Evolutionary conservation across 1,284 basidiomycete species (phyloP).

Genomic region (Ustilago loliicola): DNA sequence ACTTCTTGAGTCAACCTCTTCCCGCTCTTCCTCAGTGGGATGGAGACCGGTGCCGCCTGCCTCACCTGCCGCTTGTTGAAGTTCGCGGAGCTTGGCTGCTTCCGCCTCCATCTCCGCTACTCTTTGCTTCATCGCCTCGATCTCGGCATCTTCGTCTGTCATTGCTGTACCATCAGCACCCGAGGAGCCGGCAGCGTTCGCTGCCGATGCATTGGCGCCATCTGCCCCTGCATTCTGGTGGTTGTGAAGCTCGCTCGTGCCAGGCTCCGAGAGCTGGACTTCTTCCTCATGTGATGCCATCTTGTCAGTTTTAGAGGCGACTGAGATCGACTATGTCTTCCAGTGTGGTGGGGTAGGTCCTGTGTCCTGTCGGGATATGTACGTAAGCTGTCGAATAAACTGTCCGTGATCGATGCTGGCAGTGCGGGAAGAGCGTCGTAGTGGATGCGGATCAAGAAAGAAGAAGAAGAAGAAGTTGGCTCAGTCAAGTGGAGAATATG

Average conservation of each 20-base stretch:
- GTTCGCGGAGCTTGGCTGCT: slow-evolving; percentile 86
- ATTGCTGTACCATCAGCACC: slow-evolving; percentile 30
- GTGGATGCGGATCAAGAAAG: slow-evolving; percentile 4
- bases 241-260: slow-evolving; percentile 33
- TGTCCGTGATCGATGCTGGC: background rate
- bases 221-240: slow-evolving; percentile 15
- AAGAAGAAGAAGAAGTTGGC: slow-evolving; percentile 15
- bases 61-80: slow-evolving; percentile 85
- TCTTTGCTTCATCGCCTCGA: slow-evolving; percentile 83
- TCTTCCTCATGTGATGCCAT: slow-evolving; percentile 52
- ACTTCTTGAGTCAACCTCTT: slow-evolving; percentile 86
- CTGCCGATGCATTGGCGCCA: slow-evolving; percentile 9
- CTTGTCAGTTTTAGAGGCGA: background rate
- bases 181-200: background rate
- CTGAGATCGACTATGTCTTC: background rate
- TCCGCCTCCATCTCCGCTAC: slow-evolving; percentile 86
- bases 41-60: slow-evolving; percentile 55
- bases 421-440: background rate
- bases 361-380: background rate
- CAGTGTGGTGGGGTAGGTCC: background rate
- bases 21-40: slow-evolving; percentile 70
- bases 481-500: slow-evolving; percentile 32
- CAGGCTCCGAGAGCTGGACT: slow-evolving; percentile 48
- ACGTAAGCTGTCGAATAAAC: background rate
- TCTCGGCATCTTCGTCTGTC: slow-evolving; percentile 71